phyloP scores from a whole-genome alignment of 1,284 basidiomycete species.

The Moniliella sp. region DNA sequence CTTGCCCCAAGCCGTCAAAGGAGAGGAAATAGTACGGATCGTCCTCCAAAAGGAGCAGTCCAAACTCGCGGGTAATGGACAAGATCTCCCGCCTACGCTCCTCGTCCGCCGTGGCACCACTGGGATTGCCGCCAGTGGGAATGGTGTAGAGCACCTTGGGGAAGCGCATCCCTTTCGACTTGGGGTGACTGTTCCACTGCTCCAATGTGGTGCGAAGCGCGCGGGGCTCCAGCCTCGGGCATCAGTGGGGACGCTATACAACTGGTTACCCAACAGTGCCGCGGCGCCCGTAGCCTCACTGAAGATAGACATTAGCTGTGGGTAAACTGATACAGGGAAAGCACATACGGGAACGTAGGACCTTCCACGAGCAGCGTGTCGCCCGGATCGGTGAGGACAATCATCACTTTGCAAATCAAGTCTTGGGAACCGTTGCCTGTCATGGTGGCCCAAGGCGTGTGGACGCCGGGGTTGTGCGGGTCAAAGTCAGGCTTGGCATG shows the following conservation, averaged over 20 bases:
- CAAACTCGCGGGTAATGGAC: conserved; percentile 49
- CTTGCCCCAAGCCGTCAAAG: conserved; percentile 13
- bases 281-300: too few relatives aligned
- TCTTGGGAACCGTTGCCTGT: too few relatives aligned
- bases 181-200: conserved; percentile 45
- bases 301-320: too few relatives aligned
- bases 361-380: conserved; percentile 65
- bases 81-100: conserved; percentile 59
- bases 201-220: conserved; percentile 49
- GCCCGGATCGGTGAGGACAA: conserved; percentile 50
- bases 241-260: conserved; percentile 53
- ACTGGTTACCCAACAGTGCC: too few relatives aligned
- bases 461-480: too few relatives aligned
- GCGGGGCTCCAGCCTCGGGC: conserved; percentile 48
- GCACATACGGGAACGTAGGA: conserved; percentile 51
- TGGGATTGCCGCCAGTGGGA: conserved; percentile 33
- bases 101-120: conserved; percentile 27
- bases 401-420: conserved; percentile 39
- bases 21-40: conserved; percentile 20
- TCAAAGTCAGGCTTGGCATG: too few relatives aligned
- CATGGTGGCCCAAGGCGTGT: too few relatives aligned
- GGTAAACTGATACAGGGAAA: too few relatives aligned
- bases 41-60: conserved; percentile 73
- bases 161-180: conserved; percentile 41
- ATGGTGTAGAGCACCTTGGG: conserved; percentile 69